Conservation (phyloP, 2,329 filamentous ascomycete genomes). For the Penicillium sp. region DNA sequence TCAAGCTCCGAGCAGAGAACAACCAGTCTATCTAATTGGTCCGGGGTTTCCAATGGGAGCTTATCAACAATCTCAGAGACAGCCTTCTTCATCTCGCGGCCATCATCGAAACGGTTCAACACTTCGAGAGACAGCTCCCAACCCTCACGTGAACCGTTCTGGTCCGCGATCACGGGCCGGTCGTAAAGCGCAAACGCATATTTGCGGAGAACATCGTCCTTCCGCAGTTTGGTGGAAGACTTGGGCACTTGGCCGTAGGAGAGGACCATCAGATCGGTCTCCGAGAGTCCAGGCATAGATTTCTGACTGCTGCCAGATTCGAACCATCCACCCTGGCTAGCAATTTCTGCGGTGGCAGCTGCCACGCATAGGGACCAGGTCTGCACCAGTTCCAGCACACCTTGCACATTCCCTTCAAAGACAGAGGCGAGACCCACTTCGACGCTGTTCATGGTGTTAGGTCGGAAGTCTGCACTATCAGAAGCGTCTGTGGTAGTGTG, state of each 20-base stretch:
- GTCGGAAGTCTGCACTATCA: slow-evolving; percentile 63
- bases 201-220: slow-evolving; percentile 74
- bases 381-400: slow-evolving; percentile 71
- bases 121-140: slow-evolving; percentile 90
- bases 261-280: slow-evolving; percentile 82
- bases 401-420: slow-evolving; percentile 79
- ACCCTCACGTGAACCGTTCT: slow-evolving; percentile 60
- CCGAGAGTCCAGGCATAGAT: slow-evolving; percentile 66
- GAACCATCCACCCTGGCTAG: slow-evolving; percentile 81
- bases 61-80: slow-evolving; percentile 73
- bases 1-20: slow-evolving; percentile 74
- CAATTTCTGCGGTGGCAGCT: slow-evolving; percentile 78
- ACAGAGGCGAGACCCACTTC: slow-evolving; percentile 81
- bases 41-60: slow-evolving; percentile 69
- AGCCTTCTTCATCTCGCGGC: slow-evolving; percentile 68
- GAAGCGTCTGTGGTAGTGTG: slow-evolving; percentile 63
- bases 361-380: slow-evolving; percentile 80
- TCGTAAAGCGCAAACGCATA: slow-evolving; percentile 69
- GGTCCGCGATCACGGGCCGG: slow-evolving; percentile 35
- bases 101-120: slow-evolving; percentile 76
- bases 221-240: slow-evolving; percentile 57
- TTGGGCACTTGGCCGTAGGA: slow-evolving; percentile 65
- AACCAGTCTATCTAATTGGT: slow-evolving; percentile 80
- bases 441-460: slow-evolving; percentile 73
- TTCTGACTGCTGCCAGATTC: slow-evolving; percentile 56